Percentiles rank a stretch among this genome's conserved stretches.
Conservation (phyloP, 495 filamentous ascomycete species). For the Pyronema omphalodes region DNA sequence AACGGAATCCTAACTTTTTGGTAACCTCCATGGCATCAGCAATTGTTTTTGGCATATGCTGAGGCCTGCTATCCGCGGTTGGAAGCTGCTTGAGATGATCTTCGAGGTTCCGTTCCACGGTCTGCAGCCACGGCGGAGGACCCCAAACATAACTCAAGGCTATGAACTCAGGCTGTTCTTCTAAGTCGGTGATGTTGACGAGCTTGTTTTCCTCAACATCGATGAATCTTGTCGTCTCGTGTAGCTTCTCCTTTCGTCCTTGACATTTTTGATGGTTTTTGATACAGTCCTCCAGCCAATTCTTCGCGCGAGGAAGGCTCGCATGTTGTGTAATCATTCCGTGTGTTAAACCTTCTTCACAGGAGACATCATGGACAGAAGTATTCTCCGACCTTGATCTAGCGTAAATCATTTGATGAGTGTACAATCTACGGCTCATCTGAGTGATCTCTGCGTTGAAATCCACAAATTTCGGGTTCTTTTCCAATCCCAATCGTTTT, state of each 20-base stretch:
- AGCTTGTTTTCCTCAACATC: neutral
- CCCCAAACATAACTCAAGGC: conserved; percentile 19
- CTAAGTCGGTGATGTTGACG: neutral
- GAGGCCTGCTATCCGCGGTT: neutral
- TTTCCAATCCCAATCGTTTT: neutral
- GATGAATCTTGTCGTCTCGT: neutral
- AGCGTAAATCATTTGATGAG: neutral
- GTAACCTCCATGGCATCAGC: conserved; percentile 10
- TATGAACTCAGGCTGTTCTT: neutral
- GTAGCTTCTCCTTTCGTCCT: neutral
- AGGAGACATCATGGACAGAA: neutral
- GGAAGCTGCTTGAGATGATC: neutral
- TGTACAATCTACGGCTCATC: neutral
- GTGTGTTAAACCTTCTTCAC: neutral
- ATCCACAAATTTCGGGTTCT: neutral
- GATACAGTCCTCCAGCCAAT: neutral
- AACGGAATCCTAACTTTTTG: conserved; percentile 6
- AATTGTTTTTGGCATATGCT: conserved; percentile 7
- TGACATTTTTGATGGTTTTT: neutral
- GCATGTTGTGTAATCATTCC: neutral
- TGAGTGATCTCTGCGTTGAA: neutral
- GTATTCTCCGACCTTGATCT: neutral
- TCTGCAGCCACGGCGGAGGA: neutral
- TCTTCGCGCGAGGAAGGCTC: neutral
- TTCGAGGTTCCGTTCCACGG: neutral